A percentile compares a stretch with the other conserved stretches of the same genome.
Evolutionary conservation across 139 green algal genomes (phyloP).

Genomic region (Picochlorum sp.): DNA sequence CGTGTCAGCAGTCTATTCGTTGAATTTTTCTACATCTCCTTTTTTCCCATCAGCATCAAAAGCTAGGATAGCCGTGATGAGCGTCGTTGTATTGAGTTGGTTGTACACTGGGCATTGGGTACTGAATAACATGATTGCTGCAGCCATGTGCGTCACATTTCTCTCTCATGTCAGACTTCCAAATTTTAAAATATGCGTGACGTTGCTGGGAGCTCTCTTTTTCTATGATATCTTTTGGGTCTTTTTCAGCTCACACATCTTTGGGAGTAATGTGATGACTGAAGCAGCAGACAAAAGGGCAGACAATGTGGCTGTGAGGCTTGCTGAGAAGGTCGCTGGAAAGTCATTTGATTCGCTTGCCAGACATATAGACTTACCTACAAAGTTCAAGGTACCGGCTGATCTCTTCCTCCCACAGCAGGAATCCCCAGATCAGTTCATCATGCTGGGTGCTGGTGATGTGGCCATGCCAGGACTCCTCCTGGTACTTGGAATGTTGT

Average conservation of each 20-base stretch:
- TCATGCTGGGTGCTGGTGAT: conserved; percentile 14
- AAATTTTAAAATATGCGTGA: conserved; percentile 11
- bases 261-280: conserved; percentile 16
- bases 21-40: conserved; percentile 1
- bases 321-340: conserved; percentile 7
- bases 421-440: not conserved
- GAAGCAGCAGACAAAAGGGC: conserved; percentile 3
- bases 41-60: not conserved
- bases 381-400: conserved; percentile 13
- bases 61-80: no score
- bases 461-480: conserved; percentile 14
- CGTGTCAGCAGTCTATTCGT: not conserved
- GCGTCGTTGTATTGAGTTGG: not conserved
- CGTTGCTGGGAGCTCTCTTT: conserved; percentile 11
- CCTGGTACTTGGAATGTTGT: not conserved
- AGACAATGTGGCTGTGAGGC: conserved; percentile 6
- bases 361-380: conserved; percentile 9
- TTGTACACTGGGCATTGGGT: conserved; percentile 15
- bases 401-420: not conserved
- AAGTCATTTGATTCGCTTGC: not conserved
- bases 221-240: conserved; percentile 25
- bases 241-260: conserved; percentile 15
- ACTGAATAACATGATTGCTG: conserved; percentile 18
- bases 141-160: conserved; percentile 12
- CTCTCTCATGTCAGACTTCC: conserved; percentile 18